Conservation (phyloP, 768 basidiomycete genomes). For the Rhodotorula paludigena region DNA sequence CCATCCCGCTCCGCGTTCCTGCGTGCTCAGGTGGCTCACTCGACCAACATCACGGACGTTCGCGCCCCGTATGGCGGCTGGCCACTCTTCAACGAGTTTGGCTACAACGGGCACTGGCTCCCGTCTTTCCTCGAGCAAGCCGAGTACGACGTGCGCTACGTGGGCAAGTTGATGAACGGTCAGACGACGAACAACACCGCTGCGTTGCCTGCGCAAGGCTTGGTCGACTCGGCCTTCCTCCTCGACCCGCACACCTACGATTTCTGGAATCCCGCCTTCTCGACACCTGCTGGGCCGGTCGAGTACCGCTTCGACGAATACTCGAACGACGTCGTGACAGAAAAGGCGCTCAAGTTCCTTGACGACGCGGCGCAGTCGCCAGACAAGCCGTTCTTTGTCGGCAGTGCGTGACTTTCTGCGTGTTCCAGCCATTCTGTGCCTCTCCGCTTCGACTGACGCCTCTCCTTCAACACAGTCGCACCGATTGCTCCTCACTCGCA, state of each 20-base stretch:
- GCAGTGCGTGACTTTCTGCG: neutral
- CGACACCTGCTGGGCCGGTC: neutral
- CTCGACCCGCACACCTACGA: constrained; percentile 38
- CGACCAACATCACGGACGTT: constrained; percentile 29
- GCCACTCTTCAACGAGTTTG: constrained; percentile 30
- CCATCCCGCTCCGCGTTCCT: constrained; percentile 25
- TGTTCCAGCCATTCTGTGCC: neutral
- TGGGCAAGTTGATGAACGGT: constrained; percentile 40
- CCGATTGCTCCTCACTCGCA: constrained; percentile 28
- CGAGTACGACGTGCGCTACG: constrained; percentile 33
- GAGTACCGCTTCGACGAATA: constrained; percentile 20
- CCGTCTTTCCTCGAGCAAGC: constrained; percentile 26
- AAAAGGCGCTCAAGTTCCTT: constrained; percentile 21
- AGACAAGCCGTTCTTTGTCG: constrained; percentile 37
- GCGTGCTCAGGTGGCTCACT: constrained; percentile 23
- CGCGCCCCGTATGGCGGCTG: constrained; percentile 30
- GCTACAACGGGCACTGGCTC: constrained; percentile 22
- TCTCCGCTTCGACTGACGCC: no score
- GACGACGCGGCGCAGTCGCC: constrained; percentile 11
- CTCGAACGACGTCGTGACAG: constrained; percentile 32
- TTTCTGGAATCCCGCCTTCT: constrained; percentile 27
- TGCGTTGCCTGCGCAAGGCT: constrained; percentile 6
- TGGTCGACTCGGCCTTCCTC: constrained; percentile 23
- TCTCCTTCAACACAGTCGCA: constrained; percentile 25
- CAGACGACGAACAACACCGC: constrained; percentile 12